phyloP scores from a whole-genome alignment of 257 asterid genomes.

The Buddleja alternifolia region DNA sequence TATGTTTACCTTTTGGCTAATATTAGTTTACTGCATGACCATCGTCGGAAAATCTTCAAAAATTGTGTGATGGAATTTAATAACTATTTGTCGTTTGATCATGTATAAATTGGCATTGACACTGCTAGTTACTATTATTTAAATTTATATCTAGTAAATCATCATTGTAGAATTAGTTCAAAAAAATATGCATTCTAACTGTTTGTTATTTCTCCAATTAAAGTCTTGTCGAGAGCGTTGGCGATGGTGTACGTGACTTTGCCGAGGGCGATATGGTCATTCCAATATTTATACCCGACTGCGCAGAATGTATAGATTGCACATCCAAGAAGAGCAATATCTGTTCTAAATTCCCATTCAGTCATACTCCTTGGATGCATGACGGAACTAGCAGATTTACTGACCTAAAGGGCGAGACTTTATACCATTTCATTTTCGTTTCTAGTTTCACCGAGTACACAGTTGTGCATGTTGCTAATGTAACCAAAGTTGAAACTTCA shows the following conservation, averaged over 20 bases:
- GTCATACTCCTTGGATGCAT: conserved; percentile 53
- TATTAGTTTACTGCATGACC: too few species aligned
- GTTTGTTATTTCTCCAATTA: conserved; percentile 20
- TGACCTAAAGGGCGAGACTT: conserved; percentile 66
- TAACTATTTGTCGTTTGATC: too few species aligned
- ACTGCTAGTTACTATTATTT: too few species aligned
- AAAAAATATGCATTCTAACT: conserved; percentile 5
- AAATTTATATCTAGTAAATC: too few species aligned
- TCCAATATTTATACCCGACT: conserved; percentile 75
- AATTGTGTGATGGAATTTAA: too few species aligned
- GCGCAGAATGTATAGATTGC: conserved; percentile 79
- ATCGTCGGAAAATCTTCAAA: too few species aligned
- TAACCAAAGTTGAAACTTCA: conserved; percentile 57
- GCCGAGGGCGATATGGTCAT: conserved; percentile 72
- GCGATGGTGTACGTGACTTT: conserved; percentile 59
- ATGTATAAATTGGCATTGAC: too few species aligned
- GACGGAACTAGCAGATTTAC: conserved; percentile 84
- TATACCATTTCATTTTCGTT: conserved; percentile 63
- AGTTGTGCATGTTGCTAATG: conserved; percentile 57
- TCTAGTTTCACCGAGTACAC: conserved; percentile 90
- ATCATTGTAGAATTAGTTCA: not conserved
- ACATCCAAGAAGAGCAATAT: conserved; percentile 78
- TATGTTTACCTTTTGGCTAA: too few species aligned
- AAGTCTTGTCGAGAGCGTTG: conserved; percentile 86
- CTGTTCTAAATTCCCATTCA: conserved; percentile 70